A percentile compares a stretch with the other conserved stretches of the same genome.
phyloP scores from a whole-genome alignment of 2,329 filamentous ascomycete genomes.

The Colletotrichum aenigma region DNA sequence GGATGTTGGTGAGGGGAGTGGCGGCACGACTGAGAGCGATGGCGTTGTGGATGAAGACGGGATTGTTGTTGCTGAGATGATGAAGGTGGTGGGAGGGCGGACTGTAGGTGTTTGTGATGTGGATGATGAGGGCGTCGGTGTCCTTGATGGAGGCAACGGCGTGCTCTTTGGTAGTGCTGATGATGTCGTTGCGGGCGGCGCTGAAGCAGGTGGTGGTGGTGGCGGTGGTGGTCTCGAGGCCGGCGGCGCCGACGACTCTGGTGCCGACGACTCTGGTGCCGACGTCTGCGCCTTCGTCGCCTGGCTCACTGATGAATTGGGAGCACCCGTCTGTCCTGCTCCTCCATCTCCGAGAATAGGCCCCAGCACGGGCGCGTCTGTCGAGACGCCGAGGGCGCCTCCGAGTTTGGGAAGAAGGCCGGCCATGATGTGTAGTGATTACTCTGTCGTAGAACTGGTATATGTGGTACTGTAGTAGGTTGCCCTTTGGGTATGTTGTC shows the following conservation, averaged over 20 bases:
- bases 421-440: constrained; percentile 5
- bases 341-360: not conserved
- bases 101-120: not conserved
- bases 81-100: constrained; percentile 4
- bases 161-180: not conserved
- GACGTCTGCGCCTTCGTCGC: not conserved
- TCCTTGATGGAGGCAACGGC: not conserved
- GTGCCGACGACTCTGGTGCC: not conserved
- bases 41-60: not conserved
- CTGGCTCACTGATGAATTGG: not conserved
- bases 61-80: constrained; percentile 2
- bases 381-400: not conserved
- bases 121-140: not conserved
- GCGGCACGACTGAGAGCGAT: not conserved
- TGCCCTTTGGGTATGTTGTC: not conserved
- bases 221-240: not conserved
- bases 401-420: not conserved
- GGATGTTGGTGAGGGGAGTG: not conserved
- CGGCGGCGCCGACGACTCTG: not conserved
- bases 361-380: not conserved
- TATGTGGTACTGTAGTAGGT: not conserved
- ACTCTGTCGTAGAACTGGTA: not conserved
- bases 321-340: not conserved
- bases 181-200: not conserved
- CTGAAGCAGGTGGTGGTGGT: not conserved